phyloP scores from a whole-genome alignment of 192 early-diverging fungal genomes.

The Podila horticola region DNA sequence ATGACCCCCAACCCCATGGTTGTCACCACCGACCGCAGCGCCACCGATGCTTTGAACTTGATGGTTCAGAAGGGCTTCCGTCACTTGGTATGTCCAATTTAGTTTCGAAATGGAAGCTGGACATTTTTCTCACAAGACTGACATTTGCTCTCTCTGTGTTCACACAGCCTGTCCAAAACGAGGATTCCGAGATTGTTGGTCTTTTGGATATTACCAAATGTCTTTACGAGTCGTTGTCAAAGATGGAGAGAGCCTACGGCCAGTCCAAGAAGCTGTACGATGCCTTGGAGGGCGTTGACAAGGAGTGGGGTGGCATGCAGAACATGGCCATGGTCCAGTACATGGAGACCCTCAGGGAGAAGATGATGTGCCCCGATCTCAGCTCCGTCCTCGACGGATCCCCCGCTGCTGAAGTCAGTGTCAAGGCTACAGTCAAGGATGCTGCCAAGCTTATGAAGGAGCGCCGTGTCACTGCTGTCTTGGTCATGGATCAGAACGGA shows the following conservation, averaged over 20 bases:
- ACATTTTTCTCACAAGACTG: background rate
- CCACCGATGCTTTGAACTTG: constrained; percentile 84
- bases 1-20: constrained; percentile 94
- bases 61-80: constrained; percentile 88
- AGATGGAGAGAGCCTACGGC: constrained; percentile 86
- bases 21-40: constrained; percentile 82
- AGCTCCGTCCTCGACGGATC: constrained; percentile 80
- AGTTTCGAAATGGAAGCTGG: background rate
- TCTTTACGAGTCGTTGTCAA: constrained; percentile 85
- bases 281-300: constrained; percentile 83
- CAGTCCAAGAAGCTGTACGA: constrained; percentile 84
- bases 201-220: constrained; percentile 88
- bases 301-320: constrained; percentile 79
- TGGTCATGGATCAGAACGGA: constrained; percentile 75
- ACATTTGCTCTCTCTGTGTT: too few species aligned
- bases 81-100: constrained; percentile 66
- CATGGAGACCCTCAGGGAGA: constrained; percentile 78
- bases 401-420: constrained; percentile 68
- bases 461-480: constrained; percentile 76
- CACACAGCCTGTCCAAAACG: constrained; percentile 79
- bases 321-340: constrained; percentile 76
- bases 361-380: constrained; percentile 94
- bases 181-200: constrained; percentile 87
- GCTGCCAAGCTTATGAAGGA: constrained; percentile 81
- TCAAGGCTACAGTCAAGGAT: constrained; percentile 75